A percentile compares a stretch with the other conserved stretches of the same genome.
These are phyloP conservation scores for Corynascus novoguineensis DNA, from an alignment of 495 filamentous ascomycete genomes.

Conservation along the genomic window DNA sequence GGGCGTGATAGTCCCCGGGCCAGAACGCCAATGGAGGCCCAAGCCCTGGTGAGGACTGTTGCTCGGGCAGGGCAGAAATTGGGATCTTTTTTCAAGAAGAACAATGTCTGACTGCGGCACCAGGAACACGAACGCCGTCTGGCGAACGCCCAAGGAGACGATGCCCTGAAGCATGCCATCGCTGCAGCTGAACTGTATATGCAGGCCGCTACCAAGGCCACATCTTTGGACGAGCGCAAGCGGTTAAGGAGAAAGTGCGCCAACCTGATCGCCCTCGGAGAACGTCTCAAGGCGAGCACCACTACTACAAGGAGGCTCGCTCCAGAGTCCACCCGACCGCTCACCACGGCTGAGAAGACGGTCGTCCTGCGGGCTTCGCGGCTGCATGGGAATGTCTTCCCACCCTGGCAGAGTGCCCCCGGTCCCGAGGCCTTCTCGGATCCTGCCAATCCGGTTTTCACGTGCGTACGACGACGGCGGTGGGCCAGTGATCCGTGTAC, in stretches of 20 bases:
- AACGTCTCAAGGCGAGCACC: constrained; percentile 59
- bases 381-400: constrained; percentile 74
- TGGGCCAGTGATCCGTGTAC: background rate
- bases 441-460: constrained; percentile 29
- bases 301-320: constrained; percentile 24
- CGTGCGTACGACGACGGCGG: constrained; percentile 19
- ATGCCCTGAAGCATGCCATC: constrained; percentile 69
- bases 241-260: constrained; percentile 60
- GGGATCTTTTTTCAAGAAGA: constrained; percentile 16
- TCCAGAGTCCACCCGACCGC: constrained; percentile 55
- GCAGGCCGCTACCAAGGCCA: constrained; percentile 56
- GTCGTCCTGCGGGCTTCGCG: constrained; percentile 71
- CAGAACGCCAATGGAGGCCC: constrained; percentile 24
- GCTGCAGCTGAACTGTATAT: constrained; percentile 72
- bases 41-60: constrained; percentile 17
- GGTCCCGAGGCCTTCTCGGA: constrained; percentile 47
- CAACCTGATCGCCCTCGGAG: constrained; percentile 60
- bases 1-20: background rate
- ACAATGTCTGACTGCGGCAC: constrained; percentile 15
- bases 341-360: constrained; percentile 68
- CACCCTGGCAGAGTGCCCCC: constrained; percentile 68
- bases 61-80: background rate
- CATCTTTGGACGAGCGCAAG: constrained; percentile 49
- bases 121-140: constrained; percentile 60
- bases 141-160: constrained; percentile 49